Percentiles rank a stretch among this genome's conserved stretches.
Conservation (phyloP, 2,329 filamentous ascomycete genomes). For the Phialemoniopsis sp. region DNA sequence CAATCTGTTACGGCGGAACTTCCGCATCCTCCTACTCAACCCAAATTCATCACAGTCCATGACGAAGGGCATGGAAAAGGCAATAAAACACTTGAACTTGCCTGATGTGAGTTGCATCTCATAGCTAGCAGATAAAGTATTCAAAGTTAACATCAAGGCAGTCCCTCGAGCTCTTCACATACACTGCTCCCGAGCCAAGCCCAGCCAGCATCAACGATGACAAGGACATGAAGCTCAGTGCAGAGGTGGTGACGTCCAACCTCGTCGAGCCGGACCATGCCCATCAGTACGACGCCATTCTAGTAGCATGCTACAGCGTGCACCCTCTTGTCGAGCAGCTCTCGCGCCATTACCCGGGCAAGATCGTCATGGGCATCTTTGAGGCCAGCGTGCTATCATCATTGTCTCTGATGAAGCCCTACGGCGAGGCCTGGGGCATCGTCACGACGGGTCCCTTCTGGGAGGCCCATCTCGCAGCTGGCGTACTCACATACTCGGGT, state of each 20-base stretch:
- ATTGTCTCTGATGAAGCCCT: slow-evolving; percentile 44
- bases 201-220: slow-evolving; percentile 77
- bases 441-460: slow-evolving; percentile 84
- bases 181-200: slow-evolving; percentile 59
- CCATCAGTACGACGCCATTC: slow-evolving; percentile 63
- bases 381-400: slow-evolving; percentile 72
- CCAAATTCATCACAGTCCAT: slow-evolving; percentile 73
- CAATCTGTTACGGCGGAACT: slow-evolving; percentile 20
- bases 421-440: slow-evolving; percentile 65
- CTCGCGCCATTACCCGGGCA: slow-evolving; percentile 16
- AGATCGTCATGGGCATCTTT: slow-evolving; percentile 77
- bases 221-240: slow-evolving; percentile 61
- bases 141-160: slow-evolving; percentile 14
- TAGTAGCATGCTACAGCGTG: slow-evolving; percentile 85
- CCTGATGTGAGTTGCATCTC: slow-evolving; percentile 22
- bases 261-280: slow-evolving; percentile 27
- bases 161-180: slow-evolving; percentile 51
- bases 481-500: slow-evolving; percentile 63
- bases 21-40: slow-evolving; percentile 67
- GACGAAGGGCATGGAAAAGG: slow-evolving; percentile 59
- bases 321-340: slow-evolving; percentile 71
- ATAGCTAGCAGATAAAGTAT: background rate
- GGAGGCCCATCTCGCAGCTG: slow-evolving; percentile 67
- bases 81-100: slow-evolving; percentile 37
- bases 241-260: slow-evolving; percentile 55